These are phyloP conservation scores for Psilocybe sp. DNA, from an alignment of 768 basidiomycete genomes.

Conservation along the genomic window DNA sequence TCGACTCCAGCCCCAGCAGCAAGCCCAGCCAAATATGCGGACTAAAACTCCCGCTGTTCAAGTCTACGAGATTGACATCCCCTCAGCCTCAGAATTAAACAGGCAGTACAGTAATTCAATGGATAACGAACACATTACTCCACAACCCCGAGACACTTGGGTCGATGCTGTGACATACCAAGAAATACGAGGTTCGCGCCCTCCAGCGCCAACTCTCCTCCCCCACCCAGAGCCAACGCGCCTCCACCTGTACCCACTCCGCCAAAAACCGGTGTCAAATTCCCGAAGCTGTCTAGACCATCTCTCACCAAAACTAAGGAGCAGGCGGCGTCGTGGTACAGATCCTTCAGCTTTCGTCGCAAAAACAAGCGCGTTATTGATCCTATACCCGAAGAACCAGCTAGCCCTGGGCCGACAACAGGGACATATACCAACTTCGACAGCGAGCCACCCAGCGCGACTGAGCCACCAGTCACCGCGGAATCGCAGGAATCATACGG, in stretches of 20 bases:
- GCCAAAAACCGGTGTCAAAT: neutral
- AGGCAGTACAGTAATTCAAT: constrained; percentile 18
- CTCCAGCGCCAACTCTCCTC: constrained; percentile 13
- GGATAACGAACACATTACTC: constrained; percentile 16
- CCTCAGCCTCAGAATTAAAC: constrained; percentile 26
- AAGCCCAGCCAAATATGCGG: neutral
- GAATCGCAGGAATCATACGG: constrained; percentile 18
- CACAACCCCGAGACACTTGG: constrained; percentile 29
- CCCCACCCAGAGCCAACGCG: constrained; percentile 10
- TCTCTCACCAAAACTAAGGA: constrained; percentile 28
- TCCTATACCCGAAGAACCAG: constrained; percentile 24
- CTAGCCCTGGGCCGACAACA: constrained; percentile 7
- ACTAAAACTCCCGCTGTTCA: constrained; percentile 22
- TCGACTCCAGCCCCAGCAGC: neutral
- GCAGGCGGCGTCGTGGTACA: constrained; percentile 37
- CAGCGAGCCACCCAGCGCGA: constrained; percentile 8
- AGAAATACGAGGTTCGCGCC: constrained; percentile 17
- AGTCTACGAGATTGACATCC: constrained; percentile 25
- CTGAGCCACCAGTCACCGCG: constrained; percentile 7
- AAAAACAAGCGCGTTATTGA: constrained; percentile 32
- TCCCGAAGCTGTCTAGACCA: constrained; percentile 20
- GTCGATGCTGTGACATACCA: constrained; percentile 33
- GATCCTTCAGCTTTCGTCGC: constrained; percentile 33
- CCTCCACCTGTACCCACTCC: neutral
- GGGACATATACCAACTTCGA: constrained; percentile 4